phyloP scores from a whole-genome alignment of 768 basidiomycete genomes.

The Mycena belliarum region DNA sequence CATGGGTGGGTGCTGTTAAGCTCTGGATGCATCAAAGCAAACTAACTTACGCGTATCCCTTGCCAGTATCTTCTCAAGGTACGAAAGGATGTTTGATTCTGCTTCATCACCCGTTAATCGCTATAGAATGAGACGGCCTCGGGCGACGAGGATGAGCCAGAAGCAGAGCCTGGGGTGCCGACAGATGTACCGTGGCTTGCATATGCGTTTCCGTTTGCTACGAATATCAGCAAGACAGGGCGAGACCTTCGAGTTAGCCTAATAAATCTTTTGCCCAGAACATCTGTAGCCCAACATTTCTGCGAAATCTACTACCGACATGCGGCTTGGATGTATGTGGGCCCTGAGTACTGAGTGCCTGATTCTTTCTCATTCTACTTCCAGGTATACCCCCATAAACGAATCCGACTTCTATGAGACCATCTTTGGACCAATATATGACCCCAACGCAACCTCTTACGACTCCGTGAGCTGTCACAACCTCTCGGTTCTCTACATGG shows the following conservation, averaged over 20 bases:
- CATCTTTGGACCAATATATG: conserved; percentile 56
- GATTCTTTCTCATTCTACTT: conserved; percentile 3
- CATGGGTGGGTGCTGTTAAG: conserved; percentile 58
- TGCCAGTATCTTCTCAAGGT: conserved; percentile 67
- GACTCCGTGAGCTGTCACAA: conserved; percentile 42
- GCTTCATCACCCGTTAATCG: background rate
- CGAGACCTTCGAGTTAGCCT: conserved; percentile 47
- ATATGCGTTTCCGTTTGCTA: conserved; percentile 59
- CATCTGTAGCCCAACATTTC: conserved; percentile 36
- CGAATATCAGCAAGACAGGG: conserved; percentile 42
- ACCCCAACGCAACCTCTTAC: conserved; percentile 37
- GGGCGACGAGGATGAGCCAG: conserved; percentile 51
- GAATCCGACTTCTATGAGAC: conserved; percentile 55
- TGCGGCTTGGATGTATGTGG: conserved; percentile 70
- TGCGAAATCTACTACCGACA: conserved; percentile 62
- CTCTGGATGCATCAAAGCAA: background rate
- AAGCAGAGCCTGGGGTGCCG: conserved; percentile 43
- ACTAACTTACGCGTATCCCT: background rate
- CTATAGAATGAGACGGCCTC: conserved; percentile 59
- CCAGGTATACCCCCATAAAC: conserved; percentile 68
- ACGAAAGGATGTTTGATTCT: conserved; percentile 19
- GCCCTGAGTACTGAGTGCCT: background rate
- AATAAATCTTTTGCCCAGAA: conserved; percentile 46
- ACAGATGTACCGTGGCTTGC: conserved; percentile 60
- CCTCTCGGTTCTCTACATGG: conserved; percentile 60